Conservation (phyloP, 2,329 filamentous ascomycete genomes). For the Xylogone sp. region DNA sequence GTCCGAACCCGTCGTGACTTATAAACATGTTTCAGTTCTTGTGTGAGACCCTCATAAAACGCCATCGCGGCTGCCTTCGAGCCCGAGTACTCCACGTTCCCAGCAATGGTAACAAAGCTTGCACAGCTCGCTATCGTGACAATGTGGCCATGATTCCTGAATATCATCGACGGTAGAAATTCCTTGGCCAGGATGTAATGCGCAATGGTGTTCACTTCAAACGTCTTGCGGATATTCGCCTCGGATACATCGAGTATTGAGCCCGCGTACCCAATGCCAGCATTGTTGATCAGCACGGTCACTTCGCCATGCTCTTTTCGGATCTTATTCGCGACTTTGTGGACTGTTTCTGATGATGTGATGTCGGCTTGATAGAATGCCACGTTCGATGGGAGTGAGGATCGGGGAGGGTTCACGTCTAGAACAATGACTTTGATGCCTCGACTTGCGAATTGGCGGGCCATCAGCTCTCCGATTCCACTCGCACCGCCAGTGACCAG, state of each 20-base stretch:
- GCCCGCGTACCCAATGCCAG: conserved; percentile 55
- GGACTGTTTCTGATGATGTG: conserved; percentile 51
- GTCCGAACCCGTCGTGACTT: conserved; percentile 57
- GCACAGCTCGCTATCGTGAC: conserved; percentile 59
- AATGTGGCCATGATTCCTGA: conserved; percentile 64
- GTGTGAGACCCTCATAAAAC: conserved; percentile 63
- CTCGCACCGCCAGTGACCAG: conserved; percentile 72
- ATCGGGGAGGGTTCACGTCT: conserved; percentile 56
- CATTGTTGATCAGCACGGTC: conserved; percentile 70
- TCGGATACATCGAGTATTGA: conserved; percentile 55
- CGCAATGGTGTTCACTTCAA: conserved; percentile 66
- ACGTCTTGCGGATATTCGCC: conserved; percentile 57
- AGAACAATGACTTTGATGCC: conserved; percentile 67
- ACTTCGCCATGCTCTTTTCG: conserved; percentile 55
- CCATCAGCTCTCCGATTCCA: conserved; percentile 67
- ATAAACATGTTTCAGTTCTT: conserved; percentile 55
- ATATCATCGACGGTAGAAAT: conserved; percentile 65
- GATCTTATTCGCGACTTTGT: conserved; percentile 47
- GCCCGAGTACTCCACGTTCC: conserved; percentile 59
- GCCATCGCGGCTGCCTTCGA: conserved; percentile 62
- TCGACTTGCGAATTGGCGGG: conserved; percentile 56
- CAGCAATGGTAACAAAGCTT: conserved; percentile 15
- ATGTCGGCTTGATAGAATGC: conserved; percentile 67
- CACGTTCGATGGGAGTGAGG: conserved; percentile 41
- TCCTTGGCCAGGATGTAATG: conserved; percentile 62